Conservation (phyloP, 495 filamentous ascomycete genomes). For the Aspergillus indologenus region DNA sequence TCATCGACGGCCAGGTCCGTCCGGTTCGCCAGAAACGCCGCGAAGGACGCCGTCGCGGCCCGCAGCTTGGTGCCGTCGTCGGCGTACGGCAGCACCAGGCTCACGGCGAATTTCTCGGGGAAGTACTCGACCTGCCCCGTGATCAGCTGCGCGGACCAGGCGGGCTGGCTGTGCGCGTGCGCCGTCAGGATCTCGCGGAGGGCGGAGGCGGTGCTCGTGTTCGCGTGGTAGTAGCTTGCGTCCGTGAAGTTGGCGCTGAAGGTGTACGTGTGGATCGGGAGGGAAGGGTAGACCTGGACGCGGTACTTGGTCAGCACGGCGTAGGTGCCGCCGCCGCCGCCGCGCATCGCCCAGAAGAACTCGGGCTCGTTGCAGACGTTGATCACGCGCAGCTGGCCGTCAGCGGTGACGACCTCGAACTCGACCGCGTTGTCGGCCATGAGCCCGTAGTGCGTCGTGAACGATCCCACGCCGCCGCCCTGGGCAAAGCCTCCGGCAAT, state of each 20-base stretch:
- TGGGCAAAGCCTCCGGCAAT: slow-evolving; percentile 22
- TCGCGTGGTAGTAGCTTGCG: background rate
- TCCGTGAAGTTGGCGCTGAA: slow-evolving; percentile 21
- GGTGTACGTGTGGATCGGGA: slow-evolving; percentile 20
- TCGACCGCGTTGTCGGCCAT: slow-evolving; percentile 22
- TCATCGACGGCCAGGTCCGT: too few species aligned
- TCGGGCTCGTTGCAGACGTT: slow-evolving; percentile 47
- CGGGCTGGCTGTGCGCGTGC: slow-evolving; percentile 15
- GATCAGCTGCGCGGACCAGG: slow-evolving; percentile 16
- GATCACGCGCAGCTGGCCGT: slow-evolving; percentile 40
- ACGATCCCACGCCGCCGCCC: slow-evolving; percentile 19
- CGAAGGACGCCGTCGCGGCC: slow-evolving; percentile 13
- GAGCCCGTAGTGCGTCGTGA: slow-evolving; percentile 18
- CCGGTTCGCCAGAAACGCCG: too few species aligned
- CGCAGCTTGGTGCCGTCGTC: slow-evolving; percentile 20
- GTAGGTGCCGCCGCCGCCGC: background rate
- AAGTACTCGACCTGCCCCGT: slow-evolving; percentile 20
- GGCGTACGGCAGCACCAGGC: slow-evolving; percentile 17
- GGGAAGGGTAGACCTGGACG: slow-evolving; percentile 16
- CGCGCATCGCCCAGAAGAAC: slow-evolving; percentile 49
- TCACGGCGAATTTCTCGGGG: slow-evolving; percentile 12
- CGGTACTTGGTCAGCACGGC: slow-evolving; percentile 26
- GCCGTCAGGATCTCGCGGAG: slow-evolving; percentile 10
- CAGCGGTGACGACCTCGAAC: slow-evolving; percentile 45
- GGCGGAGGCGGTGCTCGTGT: slow-evolving; percentile 9